Evolutionary conservation across 257 asterid species (phyloP), one percentile per base, ranked within the genome.

Genomic region (Gardenia jasminoides): DNA sequence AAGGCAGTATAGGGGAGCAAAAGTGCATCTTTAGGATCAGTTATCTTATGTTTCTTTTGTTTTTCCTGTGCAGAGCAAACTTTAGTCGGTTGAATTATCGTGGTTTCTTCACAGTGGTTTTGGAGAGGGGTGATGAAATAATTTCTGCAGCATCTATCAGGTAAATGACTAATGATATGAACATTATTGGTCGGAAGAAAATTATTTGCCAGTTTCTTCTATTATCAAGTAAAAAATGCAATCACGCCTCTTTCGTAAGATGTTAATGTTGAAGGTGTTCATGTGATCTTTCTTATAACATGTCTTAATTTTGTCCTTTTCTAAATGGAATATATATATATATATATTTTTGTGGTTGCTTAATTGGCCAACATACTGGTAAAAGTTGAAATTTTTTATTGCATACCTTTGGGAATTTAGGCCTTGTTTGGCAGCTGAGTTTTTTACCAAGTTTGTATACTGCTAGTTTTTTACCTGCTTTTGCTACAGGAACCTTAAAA

Each of bases 91-190:
- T 96, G 88, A 88, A 94, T 86, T 96, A 79, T 82, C 72, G 82
- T 74, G 91, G 98, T 75, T 96, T 96, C 86, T 94, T 92, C 81
- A 90, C 97, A 4, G 94, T 87, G 84, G 82, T 96, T 85, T 80
- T 96, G 92, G 99, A 96, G 82, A 87, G 93, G 71, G 96, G 98
- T 0, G 99, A 96, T 86, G 99, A 96, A 80, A 85, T 94, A 79
- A 85, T 96, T 70, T 86, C 96, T 85, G 96, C 93, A 39, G 98
- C 99, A 48, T 92, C 93, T 78, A 85, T 95, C 84, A 93, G 99
- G 99, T 95, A 75, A 72, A 76, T 24, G 75, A 80, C 76, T 75
- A 62, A 54, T 48, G n/a, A 39, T 33, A 44, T 43, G 50, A 48
- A 56, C 59, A 36, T 70, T 28, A 41, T 46, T 12, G 70, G 17